A percentile compares a stretch with the other conserved stretches of the same genome.
phyloP scores from a whole-genome alignment of 331 rosid genomes.

The Quercus phellos region DNA sequence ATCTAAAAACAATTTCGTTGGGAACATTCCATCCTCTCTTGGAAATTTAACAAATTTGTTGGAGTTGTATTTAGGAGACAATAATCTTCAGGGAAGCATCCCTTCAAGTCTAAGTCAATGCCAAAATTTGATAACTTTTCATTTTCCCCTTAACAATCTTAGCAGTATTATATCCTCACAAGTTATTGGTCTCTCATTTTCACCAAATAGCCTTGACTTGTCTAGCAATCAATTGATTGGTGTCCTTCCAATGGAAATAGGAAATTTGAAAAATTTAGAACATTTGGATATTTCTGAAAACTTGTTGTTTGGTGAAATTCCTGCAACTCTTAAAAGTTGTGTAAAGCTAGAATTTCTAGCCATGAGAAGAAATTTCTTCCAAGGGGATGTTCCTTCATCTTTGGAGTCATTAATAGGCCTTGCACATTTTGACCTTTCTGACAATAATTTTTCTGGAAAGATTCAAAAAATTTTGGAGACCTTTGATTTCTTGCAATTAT shows the following conservation, averaged over 20 bases:
- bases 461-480: not conserved
- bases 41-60: too few species aligned
- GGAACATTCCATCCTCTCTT: too few species aligned
- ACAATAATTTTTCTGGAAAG: not conserved
- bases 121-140: not conserved
- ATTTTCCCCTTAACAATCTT: not conserved
- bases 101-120: not conserved
- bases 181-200: not conserved
- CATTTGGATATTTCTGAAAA: not conserved
- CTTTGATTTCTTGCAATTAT: not conserved
- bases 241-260: not conserved
- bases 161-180: not conserved
- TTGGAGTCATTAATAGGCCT: not conserved
- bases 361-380: not conserved
- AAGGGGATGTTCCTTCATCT: not conserved
- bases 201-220: not conserved
- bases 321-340: not conserved
- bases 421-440: not conserved
- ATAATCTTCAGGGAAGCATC: too few species aligned
- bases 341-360: not conserved
- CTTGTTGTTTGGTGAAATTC: not conserved
- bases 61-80: too few species aligned
- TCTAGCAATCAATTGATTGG: conserved; percentile 6
- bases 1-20: too few species aligned
- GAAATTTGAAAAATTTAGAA: not conserved